Evolutionary conservation across 495 filamentous ascomycete genomes (phyloP).

Genomic region (Trichocladium antarcticum): DNA sequence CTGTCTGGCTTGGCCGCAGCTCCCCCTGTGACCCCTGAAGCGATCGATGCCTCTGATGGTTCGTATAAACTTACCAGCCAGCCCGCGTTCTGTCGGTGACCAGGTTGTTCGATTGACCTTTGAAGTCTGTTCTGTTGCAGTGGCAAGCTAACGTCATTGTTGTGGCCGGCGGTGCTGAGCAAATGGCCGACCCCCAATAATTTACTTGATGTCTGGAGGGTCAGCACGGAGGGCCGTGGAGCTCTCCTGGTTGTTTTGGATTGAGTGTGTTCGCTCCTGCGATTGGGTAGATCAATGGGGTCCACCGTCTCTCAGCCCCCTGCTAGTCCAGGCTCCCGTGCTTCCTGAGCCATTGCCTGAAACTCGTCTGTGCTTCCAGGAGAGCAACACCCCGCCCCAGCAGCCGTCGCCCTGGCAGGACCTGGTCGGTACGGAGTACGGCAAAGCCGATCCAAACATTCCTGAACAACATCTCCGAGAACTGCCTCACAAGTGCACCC

Average conservation of each 20-base stretch:
- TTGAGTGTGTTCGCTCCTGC: constrained; percentile 10
- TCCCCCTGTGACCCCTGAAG: not conserved
- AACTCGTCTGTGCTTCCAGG: constrained; percentile 27
- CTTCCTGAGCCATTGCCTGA: constrained; percentile 20
- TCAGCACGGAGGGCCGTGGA: constrained; percentile 8
- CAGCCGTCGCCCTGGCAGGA: no score
- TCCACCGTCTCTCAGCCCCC: constrained; percentile 21
- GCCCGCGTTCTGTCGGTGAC: no score
- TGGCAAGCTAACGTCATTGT: constrained; percentile 2
- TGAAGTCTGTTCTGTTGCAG: not conserved
- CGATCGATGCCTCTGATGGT: constrained; percentile 1
- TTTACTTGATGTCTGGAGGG: constrained; percentile 13
- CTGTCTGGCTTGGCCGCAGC: constrained; percentile 14
- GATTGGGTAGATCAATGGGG: constrained; percentile 19
- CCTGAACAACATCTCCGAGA: constrained; percentile 14
- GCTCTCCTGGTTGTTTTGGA: constrained; percentile 25
- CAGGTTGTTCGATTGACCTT: no score
- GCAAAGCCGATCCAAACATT: constrained; percentile 6
- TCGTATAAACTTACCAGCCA: no score
- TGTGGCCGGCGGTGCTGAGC: constrained; percentile 4
- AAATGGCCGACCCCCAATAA: not conserved
- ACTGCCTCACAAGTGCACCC: no score
- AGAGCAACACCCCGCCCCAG: constrained; percentile 13
- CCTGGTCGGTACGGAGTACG: not conserved
- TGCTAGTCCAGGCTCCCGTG: constrained; percentile 8